A percentile compares a stretch with the other conserved stretches of the same genome.
Conservation (phyloP, 306 rosid species). For the Argentina anserina region DNA sequence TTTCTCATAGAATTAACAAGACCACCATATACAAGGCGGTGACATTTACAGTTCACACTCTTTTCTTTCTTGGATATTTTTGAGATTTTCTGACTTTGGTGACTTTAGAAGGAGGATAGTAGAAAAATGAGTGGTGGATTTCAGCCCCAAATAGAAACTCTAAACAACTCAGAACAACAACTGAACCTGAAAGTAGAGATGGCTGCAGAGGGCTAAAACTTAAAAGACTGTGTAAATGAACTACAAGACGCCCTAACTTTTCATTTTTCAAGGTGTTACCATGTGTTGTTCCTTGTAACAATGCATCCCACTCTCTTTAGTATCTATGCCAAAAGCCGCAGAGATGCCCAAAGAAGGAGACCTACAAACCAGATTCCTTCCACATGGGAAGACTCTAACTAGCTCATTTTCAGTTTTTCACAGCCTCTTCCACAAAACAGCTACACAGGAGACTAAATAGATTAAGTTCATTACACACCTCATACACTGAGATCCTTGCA, state of each 20-base stretch:
- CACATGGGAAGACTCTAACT: not conserved
- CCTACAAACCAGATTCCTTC: too few relatives aligned
- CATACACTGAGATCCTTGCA: conserved; percentile 79
- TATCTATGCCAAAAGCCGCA: not conserved
- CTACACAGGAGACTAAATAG: conserved; percentile 12
- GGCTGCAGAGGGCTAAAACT: not conserved
- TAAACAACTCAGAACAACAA: not conserved
- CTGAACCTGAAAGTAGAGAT: not conserved
- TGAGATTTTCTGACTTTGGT: not conserved
- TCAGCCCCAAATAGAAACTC: not conserved
- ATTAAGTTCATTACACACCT: conserved; percentile 48
- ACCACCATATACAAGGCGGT: not conserved
- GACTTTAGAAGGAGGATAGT: not conserved
- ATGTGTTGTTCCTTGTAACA: not conserved
- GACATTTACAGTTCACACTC: not conserved
- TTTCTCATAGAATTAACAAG: not conserved
- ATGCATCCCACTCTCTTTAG: not conserved
- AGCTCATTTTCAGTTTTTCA: not conserved
- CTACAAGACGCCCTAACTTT: not conserved
- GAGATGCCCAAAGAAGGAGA: not conserved
- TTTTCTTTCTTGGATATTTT: not conserved
- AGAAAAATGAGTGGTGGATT: not conserved
- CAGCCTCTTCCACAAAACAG: not conserved
- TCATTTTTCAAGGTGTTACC: not conserved
- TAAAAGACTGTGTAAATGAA: not conserved